phyloP scores from a whole-genome alignment of 371 early-diverging fungal species.

The Zancudomyces culisetae region DNA sequence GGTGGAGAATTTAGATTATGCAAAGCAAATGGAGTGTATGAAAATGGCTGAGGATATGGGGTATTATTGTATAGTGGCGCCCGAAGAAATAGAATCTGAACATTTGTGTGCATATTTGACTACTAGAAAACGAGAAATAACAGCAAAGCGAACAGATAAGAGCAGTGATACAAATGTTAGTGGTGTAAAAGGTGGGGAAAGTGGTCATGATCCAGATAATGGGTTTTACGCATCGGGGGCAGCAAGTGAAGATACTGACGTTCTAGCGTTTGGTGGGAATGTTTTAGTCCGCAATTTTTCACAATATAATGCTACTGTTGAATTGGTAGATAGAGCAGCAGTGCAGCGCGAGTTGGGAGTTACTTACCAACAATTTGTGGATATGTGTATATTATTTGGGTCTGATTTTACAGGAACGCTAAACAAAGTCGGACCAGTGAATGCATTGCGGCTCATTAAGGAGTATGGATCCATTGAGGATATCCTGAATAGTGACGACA shows the following conservation, averaged over 20 bases:
- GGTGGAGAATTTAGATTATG: constrained; percentile 28
- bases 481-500: constrained; percentile 24
- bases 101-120: constrained; percentile 36
- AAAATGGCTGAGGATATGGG: constrained; percentile 31
- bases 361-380: constrained; percentile 35
- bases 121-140: not conserved
- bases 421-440: constrained; percentile 38
- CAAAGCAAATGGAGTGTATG: constrained; percentile 28
- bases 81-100: constrained; percentile 38
- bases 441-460: constrained; percentile 32
- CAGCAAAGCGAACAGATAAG: not conserved
- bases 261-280: constrained; percentile 20
- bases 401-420: constrained; percentile 54
- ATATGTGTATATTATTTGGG: constrained; percentile 62
- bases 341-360: constrained; percentile 31
- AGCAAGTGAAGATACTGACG: constrained; percentile 41
- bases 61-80: constrained; percentile 26
- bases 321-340: constrained; percentile 28
- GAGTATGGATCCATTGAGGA: constrained; percentile 41
- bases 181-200: not conserved
- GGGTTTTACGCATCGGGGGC: constrained; percentile 33
- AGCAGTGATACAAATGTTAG: not conserved
- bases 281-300: constrained; percentile 10
- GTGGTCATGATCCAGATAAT: constrained; percentile 11
- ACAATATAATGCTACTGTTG: constrained; percentile 2